Evolutionary conservation across 306 rosid species (phyloP).

Genomic region (Cucumis cinereus): DNA sequence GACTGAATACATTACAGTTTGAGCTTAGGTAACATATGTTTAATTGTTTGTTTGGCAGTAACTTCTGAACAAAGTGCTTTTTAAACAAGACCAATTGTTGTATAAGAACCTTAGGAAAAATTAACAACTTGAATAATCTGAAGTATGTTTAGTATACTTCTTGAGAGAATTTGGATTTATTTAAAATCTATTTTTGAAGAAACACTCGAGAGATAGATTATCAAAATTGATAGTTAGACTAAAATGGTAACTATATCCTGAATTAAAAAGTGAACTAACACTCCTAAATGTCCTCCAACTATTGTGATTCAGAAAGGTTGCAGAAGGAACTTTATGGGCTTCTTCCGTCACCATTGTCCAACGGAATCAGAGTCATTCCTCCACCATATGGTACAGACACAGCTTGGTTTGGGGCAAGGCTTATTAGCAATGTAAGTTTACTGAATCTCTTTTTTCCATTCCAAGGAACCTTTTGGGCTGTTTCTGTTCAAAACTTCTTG

Average conservation of each 20-base stretch:
- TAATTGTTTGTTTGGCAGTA: too few species aligned
- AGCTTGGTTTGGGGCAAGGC: slow-evolving; percentile 85
- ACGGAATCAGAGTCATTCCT: slow-evolving; percentile 50
- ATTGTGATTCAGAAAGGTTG: slow-evolving; percentile 49
- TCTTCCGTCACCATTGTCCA: slow-evolving; percentile 42
- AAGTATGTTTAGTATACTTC: too few species aligned
- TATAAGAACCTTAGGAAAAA: too few species aligned
- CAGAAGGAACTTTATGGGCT: slow-evolving; percentile 50
- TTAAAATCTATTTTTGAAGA: too few species aligned
- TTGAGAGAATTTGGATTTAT: too few species aligned
- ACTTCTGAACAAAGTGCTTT: too few species aligned
- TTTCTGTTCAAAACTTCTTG: background rate
- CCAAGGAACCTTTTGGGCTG: background rate
- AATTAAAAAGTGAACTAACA: background rate
- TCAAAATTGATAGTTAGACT: background rate
- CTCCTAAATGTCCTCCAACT: slow-evolving; percentile 1
- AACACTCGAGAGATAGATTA: too few species aligned
- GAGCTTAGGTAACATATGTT: background rate
- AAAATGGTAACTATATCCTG: background rate
- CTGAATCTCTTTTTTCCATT: background rate
- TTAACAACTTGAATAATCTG: too few species aligned
- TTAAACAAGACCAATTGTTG: too few species aligned
- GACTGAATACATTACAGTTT: background rate
- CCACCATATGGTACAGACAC: slow-evolving; percentile 76
- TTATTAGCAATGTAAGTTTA: slow-evolving; percentile 64